phyloP scores from a whole-genome alignment of 257 asterid genomes.

The Solanum verrucosum region DNA sequence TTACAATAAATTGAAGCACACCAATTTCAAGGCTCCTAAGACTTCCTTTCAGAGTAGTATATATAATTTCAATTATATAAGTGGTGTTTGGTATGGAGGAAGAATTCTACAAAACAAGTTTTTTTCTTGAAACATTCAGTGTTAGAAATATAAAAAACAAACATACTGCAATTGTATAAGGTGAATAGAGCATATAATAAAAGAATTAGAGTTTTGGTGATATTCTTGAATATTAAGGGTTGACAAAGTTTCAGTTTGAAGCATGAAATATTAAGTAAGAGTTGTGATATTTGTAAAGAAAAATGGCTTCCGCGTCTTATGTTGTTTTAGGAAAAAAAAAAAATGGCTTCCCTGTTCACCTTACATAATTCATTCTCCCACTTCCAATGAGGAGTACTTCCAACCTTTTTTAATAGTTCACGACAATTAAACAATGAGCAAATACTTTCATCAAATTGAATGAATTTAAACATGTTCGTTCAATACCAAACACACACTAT shows the following conservation, averaged over 20 bases:
- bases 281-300: neutral
- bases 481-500: neutral
- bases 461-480: neutral
- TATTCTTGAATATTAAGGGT: neutral
- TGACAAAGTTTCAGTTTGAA: neutral
- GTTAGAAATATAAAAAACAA: neutral
- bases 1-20: neutral
- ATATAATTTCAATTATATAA: neutral
- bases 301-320: neutral
- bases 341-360: neutral
- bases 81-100: neutral
- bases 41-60: neutral
- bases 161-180: neutral
- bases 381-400: neutral
- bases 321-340: neutral
- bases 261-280: neutral
- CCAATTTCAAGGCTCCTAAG: neutral
- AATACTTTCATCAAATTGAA: neutral
- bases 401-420: neutral
- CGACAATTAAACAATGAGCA: neutral
- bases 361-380: neutral
- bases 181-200: neutral
- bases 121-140: neutral
- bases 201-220: neutral
- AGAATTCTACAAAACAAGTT: neutral